Base-by-base conservation (phyloP, 108 stramenopile species). In the Cyclotella sp. region DNA sequence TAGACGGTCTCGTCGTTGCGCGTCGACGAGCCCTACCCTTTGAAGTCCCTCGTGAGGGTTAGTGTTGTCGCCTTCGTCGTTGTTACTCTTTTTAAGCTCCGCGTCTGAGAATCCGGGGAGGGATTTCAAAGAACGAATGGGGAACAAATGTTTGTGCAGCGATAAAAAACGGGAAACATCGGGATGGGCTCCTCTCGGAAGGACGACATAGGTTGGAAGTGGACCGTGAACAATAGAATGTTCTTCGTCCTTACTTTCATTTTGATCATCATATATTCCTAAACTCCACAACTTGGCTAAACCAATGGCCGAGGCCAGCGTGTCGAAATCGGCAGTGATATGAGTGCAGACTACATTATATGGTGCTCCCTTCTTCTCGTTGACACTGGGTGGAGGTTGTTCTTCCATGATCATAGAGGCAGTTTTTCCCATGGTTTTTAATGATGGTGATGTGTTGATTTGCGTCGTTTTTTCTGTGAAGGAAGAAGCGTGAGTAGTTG, bases 111-210 rank as follows among this genome's bases (percentile, higher is more conserved):
- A 73, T 69, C 78, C 69, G 39, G 92, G 91, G 45, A 91, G 72
- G 18, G 90, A 87, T 79, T 85, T 87, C 29, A 97, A 77, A 19
- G 89, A 88, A 27, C 93, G 90, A 57, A 97, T 93, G 9, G 97
- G 97, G 75, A 97, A 95, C 40, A 96, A 72, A 49, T 96, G 94
- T 70, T 94, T 94, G 77, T 97, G 97, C n/a, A 96, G 79, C 0
- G 92, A 88, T 30, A 97, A 69, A 61, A 96, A 97, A 12, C 88
- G 79, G 24, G 90, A 88, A n/a, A 97, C 97, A 26, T 79, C 84
- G n/a, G 97, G 97, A 82, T 95, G 94, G 0, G 95, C 95, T 12
- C 96, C 95, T n/a, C 93, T 85, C n/a, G 97, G 97, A 24, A 97
- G 71, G 10, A 94, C 93, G 4, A 97, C 97, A 80, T 89, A 96